phyloP scores from a whole-genome alignment of 2,329 filamentous ascomycete species.

The Ceratocystis harringtonii region DNA sequence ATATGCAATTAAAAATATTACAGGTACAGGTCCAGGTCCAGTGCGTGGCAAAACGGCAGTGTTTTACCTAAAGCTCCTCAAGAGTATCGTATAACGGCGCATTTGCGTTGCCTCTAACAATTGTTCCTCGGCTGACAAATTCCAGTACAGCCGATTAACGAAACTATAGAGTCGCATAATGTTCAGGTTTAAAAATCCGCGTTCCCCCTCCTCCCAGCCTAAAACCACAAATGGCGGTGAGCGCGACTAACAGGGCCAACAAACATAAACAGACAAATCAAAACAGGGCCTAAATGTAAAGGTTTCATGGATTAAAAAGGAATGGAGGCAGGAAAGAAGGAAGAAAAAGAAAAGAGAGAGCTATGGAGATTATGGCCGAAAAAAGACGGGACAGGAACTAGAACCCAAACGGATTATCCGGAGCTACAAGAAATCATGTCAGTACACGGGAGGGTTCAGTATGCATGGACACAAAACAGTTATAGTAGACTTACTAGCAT shows the following conservation, averaged over 20 bases:
- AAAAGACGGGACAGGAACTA: conserved; percentile 19
- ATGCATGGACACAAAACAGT: neutral
- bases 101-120: too few species aligned
- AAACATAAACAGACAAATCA: neutral
- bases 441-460: neutral
- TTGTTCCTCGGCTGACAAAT: too few species aligned
- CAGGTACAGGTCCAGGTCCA: too few species aligned
- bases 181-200: too few species aligned
- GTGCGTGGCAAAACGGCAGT: too few species aligned
- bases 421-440: conserved; percentile 26
- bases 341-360: conserved; percentile 1
- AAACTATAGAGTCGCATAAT: too few species aligned
- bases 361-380: conserved; percentile 2
- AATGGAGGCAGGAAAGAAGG: conserved; percentile 6
- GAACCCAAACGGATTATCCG: conserved; percentile 41
- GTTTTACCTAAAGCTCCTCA: too few species aligned
- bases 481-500: conserved; percentile 71
- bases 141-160: too few species aligned
- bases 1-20: too few species aligned
- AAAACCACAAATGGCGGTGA: neutral
- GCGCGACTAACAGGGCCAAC: neutral
- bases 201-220: too few species aligned
- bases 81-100: too few species aligned
- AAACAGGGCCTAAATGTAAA: conserved; percentile 4
- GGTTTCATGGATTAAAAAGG: neutral